Evolutionary conservation across 805 yeast species (phyloP).

Genomic region (Ogataea glucozyma): DNA sequence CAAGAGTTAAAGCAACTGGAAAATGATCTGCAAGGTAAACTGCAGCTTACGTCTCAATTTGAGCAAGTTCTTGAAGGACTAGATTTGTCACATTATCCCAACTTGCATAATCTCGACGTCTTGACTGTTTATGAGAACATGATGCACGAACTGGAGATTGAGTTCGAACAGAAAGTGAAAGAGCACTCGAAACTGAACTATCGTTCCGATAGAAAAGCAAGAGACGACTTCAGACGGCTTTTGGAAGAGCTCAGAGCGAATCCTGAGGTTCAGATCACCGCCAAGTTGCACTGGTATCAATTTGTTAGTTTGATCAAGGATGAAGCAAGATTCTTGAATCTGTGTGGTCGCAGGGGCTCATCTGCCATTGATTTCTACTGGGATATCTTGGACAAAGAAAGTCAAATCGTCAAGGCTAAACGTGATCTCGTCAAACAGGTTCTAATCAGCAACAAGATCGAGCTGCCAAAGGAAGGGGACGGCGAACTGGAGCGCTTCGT

Average conservation of each 20-base stretch:
- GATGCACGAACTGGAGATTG: constrained; percentile 32
- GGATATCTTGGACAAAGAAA: constrained; percentile 68
- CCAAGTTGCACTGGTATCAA: constrained; percentile 61
- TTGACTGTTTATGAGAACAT: constrained; percentile 48
- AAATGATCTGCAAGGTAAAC: constrained; percentile 42
- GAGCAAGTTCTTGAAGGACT: constrained; percentile 20
- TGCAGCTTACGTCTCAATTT: constrained; percentile 19
- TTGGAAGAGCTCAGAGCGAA: constrained; percentile 38
- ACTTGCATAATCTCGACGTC: constrained; percentile 59
- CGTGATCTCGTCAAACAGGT: constrained; percentile 59
- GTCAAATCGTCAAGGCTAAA: constrained; percentile 54
- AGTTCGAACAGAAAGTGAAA: constrained; percentile 31
- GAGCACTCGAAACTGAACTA: constrained; percentile 43
- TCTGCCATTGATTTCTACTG: constrained; percentile 73
- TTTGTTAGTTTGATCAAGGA: constrained; percentile 51
- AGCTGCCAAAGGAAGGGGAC: constrained; percentile 17
- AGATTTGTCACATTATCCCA: constrained; percentile 16
- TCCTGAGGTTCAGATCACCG: constrained; percentile 37
- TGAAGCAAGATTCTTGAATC: constrained; percentile 55
- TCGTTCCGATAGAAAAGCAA: constrained; percentile 61
- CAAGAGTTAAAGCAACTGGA: constrained; percentile 57
- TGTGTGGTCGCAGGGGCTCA: constrained; percentile 79
- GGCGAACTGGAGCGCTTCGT: constrained; percentile 19
- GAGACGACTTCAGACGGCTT: constrained; percentile 57
- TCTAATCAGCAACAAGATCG: constrained; percentile 34